These are phyloP conservation scores for Evernia prunastri DNA, from an alignment of 495 filamentous ascomycete species.

Conservation along the genomic window DNA sequence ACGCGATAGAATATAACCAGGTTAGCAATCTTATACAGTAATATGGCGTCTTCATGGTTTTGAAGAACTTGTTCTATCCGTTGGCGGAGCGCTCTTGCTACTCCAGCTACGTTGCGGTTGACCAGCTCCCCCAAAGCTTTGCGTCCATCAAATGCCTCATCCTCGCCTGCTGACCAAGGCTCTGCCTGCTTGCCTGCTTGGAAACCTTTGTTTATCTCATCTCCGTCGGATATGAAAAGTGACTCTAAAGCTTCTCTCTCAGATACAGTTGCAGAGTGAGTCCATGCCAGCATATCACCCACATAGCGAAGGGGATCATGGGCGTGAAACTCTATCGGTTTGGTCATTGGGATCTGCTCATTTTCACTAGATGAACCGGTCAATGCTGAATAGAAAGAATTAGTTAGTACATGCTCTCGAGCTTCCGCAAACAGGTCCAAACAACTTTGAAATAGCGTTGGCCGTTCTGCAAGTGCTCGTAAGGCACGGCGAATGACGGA, in stretches of 20 bases:
- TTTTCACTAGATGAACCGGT: constrained; percentile 59
- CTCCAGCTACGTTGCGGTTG: constrained; percentile 74
- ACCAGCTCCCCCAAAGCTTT: constrained; percentile 83
- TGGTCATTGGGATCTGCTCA: constrained; percentile 49
- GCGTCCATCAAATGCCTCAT: constrained; percentile 71
- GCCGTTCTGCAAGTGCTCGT: constrained; percentile 81
- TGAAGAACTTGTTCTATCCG: constrained; percentile 87
- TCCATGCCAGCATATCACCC: constrained; percentile 97
- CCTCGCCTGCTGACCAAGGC: constrained; percentile 67
- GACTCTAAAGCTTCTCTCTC: constrained; percentile 89
- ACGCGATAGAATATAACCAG: constrained; percentile 80
- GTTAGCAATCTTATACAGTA: constrained; percentile 85
- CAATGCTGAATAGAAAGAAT: constrained; percentile 84
- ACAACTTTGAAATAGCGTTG: constrained; percentile 86
- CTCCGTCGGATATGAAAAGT: constrained; percentile 85
- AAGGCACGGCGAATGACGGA: constrained; percentile 77
- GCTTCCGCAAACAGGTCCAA: constrained; percentile 91
- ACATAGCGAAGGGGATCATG: constrained; percentile 90
- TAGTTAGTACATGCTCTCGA: constrained; percentile 76
- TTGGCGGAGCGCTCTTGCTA: constrained; percentile 69
- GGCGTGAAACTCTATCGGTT: constrained; percentile 89
- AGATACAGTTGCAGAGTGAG: constrained; percentile 86
- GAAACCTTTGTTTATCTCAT: constrained; percentile 80
- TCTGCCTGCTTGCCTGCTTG: constrained; percentile 80
- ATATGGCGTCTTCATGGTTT: constrained; percentile 80